These are phyloP conservation scores for Saturnispora halmiae DNA, from an alignment of 805 yeast species.

Conservation along the genomic window DNA sequence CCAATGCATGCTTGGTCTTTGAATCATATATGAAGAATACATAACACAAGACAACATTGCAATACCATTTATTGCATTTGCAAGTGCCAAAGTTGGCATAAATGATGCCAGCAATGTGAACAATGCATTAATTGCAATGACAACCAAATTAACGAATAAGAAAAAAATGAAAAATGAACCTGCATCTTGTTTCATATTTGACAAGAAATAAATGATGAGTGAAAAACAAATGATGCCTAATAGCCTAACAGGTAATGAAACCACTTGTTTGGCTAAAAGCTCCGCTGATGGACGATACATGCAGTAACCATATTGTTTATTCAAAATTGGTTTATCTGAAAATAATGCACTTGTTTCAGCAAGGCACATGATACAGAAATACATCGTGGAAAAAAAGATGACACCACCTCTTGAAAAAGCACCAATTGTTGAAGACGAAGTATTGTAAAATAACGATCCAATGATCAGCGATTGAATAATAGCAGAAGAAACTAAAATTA, in stretches of 20 bases:
- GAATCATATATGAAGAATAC: conserved; percentile 62
- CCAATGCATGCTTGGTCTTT: conserved; percentile 47
- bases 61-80: conserved; percentile 53
- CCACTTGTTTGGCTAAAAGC: conserved; percentile 45
- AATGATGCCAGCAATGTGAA: conserved; percentile 48
- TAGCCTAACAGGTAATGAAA: conserved; percentile 49
- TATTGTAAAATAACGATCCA: conserved; percentile 51
- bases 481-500: conserved; percentile 41
- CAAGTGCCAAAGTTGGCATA: conserved; percentile 41
- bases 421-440: conserved; percentile 41
- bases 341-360: conserved; percentile 54
- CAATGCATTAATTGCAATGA: conserved; percentile 40
- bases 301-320: conserved; percentile 55
- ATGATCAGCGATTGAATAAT: conserved; percentile 48
- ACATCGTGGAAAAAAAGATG: conserved; percentile 51
- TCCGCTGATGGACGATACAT: conserved; percentile 60
- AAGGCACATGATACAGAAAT: conserved; percentile 50
- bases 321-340: conserved; percentile 52
- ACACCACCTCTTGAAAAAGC: conserved; percentile 57
- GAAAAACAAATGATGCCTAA: conserved; percentile 41
- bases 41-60: conserved; percentile 40
- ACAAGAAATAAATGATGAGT: conserved; percentile 42
- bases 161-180: conserved; percentile 46
- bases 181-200: conserved; percentile 40
- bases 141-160: conserved; percentile 31